Percentiles rank a stretch among this genome's conserved stretches.
These are phyloP conservation scores for Sclerotinia sclerotiorum DNA, from an alignment of 2,329 filamentous ascomycete genomes.

Conservation along the genomic window DNA sequence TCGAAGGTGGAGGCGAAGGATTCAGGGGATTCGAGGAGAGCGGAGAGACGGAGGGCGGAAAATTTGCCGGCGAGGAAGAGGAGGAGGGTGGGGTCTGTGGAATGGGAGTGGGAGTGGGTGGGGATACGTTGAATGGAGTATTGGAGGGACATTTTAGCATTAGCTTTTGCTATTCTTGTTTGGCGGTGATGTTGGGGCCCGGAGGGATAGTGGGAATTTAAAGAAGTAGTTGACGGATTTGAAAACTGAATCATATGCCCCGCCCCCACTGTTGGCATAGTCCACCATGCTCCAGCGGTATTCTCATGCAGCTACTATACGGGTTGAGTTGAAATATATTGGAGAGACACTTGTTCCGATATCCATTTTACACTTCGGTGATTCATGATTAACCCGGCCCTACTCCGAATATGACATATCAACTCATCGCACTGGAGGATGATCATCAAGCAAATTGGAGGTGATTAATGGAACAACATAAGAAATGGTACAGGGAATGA, in stretches of 20 bases:
- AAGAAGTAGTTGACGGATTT: background rate
- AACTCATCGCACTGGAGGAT: no score
- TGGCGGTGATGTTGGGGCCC: background rate
- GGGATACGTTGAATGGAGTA: conserved; percentile 29
- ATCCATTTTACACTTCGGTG: no score
- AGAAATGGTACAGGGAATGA: no score
- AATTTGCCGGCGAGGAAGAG: conserved; percentile 35
- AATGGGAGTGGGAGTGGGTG: conserved; percentile 23
- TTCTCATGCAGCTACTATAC: conserved; percentile 3
- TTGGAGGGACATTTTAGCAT: conserved; percentile 24
- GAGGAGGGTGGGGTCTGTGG: conserved; percentile 27
- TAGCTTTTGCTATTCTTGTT: background rate
- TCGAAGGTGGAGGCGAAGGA: conserved; percentile 41
- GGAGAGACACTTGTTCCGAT: no score
- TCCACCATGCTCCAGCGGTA: background rate
- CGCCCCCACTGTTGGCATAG: background rate
- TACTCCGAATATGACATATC: no score
- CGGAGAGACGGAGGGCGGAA: conserved; percentile 38
- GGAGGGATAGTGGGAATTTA: background rate
- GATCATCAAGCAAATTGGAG: no score
- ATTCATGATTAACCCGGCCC: no score
- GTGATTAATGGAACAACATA: no score
- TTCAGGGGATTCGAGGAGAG: conserved; percentile 34
- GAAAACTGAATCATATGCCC: background rate
- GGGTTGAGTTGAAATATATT: no score